Percentiles rank a stretch among this genome's conserved stretches.
These are phyloP conservation scores for Entelexis sorbosivorans DNA, from an alignment of 1,139 yeast genomes.

Conservation along the genomic window DNA sequence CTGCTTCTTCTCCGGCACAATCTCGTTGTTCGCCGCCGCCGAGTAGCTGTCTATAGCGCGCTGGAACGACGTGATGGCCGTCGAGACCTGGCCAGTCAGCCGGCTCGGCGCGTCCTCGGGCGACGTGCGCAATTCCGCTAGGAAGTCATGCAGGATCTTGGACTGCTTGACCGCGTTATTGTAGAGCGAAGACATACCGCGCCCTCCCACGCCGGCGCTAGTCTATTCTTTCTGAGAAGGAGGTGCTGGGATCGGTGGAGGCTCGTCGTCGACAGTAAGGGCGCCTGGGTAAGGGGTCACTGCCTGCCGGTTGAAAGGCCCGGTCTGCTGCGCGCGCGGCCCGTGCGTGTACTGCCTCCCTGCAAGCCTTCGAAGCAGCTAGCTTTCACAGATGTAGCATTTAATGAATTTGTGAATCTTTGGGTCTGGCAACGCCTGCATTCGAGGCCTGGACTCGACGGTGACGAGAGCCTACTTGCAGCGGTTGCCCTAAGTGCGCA, in stretches of 20 bases:
- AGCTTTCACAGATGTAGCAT: too few relatives aligned
- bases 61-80: conserved; percentile 62
- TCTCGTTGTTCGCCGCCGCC: conserved; percentile 51
- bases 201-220: neutral
- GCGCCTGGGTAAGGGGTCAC: too few relatives aligned
- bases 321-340: too few relatives aligned
- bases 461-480: too few relatives aligned
- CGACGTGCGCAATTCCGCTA: conserved; percentile 54
- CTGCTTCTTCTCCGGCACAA: conserved; percentile 43
- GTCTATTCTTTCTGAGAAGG: neutral
- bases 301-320: too few relatives aligned
- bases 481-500: too few relatives aligned
- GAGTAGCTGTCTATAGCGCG: conserved; percentile 72
- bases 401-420: too few relatives aligned
- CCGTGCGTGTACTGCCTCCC: too few relatives aligned
- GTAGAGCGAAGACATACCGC: conserved; percentile 57
- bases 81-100: conserved; percentile 72
- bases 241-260: neutral
- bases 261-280: neutral
- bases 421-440: too few relatives aligned
- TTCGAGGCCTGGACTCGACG: too few relatives aligned
- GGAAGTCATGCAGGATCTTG: conserved; percentile 56
- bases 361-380: too few relatives aligned
- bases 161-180: conserved; percentile 86
- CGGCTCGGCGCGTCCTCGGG: conserved; percentile 63